Percentiles rank a stretch among this genome's conserved stretches.
Conservation (phyloP, 495 filamentous ascomycete species). For the Talaromyces nanjingensis region DNA sequence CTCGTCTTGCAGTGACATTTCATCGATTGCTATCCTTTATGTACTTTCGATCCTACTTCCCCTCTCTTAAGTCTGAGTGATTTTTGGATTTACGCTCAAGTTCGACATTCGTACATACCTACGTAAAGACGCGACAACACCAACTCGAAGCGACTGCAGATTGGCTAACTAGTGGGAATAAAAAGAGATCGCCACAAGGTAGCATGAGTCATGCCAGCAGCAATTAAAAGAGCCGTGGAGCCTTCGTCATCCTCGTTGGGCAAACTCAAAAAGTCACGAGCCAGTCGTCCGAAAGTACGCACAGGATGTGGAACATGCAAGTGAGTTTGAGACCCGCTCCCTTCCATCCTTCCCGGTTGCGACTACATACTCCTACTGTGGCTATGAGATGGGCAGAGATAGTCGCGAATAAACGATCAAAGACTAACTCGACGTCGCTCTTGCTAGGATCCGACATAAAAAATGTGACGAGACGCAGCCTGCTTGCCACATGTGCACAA, state of each 20-base stretch:
- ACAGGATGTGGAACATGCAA: slow-evolving; percentile 14
- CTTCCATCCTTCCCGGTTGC: neutral
- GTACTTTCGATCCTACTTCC: neutral
- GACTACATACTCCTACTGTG: neutral
- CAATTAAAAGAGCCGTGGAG: neutral
- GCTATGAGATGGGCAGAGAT: neutral
- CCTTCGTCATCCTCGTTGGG: neutral
- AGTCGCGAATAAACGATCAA: slow-evolving; percentile 10
- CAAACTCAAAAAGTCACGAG: neutral
- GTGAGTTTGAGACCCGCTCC: slow-evolving; percentile 2
- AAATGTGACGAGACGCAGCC: slow-evolving; percentile 58
- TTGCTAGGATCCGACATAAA: slow-evolving; percentile 43
- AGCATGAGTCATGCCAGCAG: neutral
- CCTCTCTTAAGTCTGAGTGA: neutral
- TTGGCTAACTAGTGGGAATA: neutral
- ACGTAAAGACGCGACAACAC: neutral
- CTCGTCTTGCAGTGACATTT: neutral
- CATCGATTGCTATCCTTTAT: neutral
- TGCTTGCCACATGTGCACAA: slow-evolving; percentile 42
- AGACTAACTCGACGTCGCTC: slow-evolving; percentile 21
- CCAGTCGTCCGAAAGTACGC: slow-evolving; percentile 12
- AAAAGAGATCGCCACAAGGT: neutral
- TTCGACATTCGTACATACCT: neutral
- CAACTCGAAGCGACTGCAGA: neutral
- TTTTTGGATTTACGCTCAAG: neutral